Conservation (phyloP, 352 stramenopile genomes). For the Phytophthora syringae region DNA sequence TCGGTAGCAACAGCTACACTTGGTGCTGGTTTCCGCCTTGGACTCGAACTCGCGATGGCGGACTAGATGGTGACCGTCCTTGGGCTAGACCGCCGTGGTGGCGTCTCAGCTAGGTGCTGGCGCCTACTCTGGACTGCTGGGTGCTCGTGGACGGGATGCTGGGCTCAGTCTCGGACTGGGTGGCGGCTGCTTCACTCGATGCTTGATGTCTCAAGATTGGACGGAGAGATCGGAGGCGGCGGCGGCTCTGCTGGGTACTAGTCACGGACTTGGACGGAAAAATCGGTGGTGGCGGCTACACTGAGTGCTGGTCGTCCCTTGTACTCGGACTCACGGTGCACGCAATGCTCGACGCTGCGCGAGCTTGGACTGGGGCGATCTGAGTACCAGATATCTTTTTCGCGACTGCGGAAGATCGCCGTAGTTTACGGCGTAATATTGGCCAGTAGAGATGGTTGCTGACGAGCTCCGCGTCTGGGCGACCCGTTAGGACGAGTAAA, state of each 20-base stretch:
- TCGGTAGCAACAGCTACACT: background rate
- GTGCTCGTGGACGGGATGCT: no score
- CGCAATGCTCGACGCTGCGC: background rate
- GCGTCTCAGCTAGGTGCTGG: no score
- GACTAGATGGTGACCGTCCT: no score
- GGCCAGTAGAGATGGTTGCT: background rate
- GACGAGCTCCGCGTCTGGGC: background rate
- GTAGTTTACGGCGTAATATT: background rate
- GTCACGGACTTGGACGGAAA: background rate
- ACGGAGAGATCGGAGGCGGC: no score
- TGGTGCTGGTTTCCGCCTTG: background rate
- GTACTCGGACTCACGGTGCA: background rate
- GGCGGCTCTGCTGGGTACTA: no score
- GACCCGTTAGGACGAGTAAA: background rate
- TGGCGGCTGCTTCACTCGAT: no score
- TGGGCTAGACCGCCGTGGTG: no score
- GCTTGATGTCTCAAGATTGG: no score
- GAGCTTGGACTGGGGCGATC: background rate
- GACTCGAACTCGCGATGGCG: background rate
- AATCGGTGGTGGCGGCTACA: background rate
- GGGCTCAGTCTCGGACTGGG: no score
- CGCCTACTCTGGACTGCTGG: no score
- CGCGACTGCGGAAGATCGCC: background rate
- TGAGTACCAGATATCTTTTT: background rate
- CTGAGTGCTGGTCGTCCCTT: no score